Conservation (phyloP, 176 grass and related monocot species). For the Puya raimondii region DNA sequence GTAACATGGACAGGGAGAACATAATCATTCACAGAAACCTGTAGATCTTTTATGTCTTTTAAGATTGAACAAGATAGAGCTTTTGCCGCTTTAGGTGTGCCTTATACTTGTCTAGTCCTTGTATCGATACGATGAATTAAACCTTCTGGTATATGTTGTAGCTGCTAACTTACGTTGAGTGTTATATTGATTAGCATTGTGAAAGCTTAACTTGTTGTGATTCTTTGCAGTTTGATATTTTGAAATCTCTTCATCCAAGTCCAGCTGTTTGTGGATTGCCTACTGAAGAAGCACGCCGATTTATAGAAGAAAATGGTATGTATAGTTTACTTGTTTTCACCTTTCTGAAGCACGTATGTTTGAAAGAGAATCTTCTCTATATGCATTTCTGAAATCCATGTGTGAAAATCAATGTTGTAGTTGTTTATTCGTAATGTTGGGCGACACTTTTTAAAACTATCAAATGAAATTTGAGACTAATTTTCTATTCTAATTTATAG, state of each 20-base stretch:
- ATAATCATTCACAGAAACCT: no score
- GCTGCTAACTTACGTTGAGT: not conserved
- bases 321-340: not conserved
- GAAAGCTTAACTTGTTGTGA: not conserved
- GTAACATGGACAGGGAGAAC: slow-evolving; percentile 20
- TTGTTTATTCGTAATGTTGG: no score
- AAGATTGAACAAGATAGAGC: no score
- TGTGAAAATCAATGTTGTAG: no score
- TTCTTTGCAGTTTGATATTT: slow-evolving; percentile 73
- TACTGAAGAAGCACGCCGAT: slow-evolving; percentile 54
- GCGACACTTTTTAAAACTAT: no score
- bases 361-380: no score
- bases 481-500: not conserved
- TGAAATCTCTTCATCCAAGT: slow-evolving; percentile 88
- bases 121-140: no score
- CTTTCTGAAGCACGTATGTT: not conserved
- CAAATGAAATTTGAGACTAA: not conserved
- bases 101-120: no score
- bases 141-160: no score
- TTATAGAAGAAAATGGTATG: slow-evolving; percentile 79
- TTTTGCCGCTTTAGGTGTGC: no score
- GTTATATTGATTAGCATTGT: not conserved
- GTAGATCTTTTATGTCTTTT: no score
- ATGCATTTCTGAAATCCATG: no score
- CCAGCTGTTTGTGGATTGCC: slow-evolving; percentile 93